Evolutionary conservation across 768 basidiomycete genomes (phyloP).

Genomic region (Dictyophora rubrovolvata): DNA sequence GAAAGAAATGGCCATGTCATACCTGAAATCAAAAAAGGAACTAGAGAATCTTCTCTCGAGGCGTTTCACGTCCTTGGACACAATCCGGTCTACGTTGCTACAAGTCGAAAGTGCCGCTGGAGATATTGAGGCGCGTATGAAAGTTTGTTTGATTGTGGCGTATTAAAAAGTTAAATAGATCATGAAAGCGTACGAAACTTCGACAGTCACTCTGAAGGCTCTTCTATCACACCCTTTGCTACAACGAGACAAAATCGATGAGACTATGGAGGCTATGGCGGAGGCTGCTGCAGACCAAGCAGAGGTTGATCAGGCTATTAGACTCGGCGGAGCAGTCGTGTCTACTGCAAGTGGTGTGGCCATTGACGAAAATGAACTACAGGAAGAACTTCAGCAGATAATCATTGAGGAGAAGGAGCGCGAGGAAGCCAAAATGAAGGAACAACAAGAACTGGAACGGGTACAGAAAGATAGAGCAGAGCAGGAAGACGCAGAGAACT

Average conservation of each 20-base stretch:
- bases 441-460: constrained; percentile 20
- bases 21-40: constrained; percentile 73
- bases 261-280: constrained; percentile 80
- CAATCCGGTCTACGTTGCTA: constrained; percentile 65
- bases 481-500: constrained; percentile 14
- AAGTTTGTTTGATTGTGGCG: background rate
- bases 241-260: constrained; percentile 66
- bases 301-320: constrained; percentile 74
- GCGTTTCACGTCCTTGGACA: constrained; percentile 62
- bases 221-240: constrained; percentile 77
- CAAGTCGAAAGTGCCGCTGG: constrained; percentile 84
- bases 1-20: constrained; percentile 62
- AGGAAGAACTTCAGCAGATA: constrained; percentile 55
- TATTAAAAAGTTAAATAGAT: constrained; percentile 42
- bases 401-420: constrained; percentile 34
- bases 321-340: constrained; percentile 53
- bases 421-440: too few species aligned
- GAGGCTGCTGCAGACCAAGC: constrained; percentile 73
- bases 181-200: constrained; percentile 76
- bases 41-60: constrained; percentile 70
- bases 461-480: constrained; percentile 5
- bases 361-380: constrained; percentile 46
- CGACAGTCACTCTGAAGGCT: constrained; percentile 62
- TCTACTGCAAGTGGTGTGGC: constrained; percentile 28
- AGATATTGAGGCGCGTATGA: constrained; percentile 62